Percentiles rank a stretch among this genome's conserved stretches.
Conservation (phyloP, 2,329 filamentous ascomycete genomes). For the Scytalidium lignicola region DNA sequence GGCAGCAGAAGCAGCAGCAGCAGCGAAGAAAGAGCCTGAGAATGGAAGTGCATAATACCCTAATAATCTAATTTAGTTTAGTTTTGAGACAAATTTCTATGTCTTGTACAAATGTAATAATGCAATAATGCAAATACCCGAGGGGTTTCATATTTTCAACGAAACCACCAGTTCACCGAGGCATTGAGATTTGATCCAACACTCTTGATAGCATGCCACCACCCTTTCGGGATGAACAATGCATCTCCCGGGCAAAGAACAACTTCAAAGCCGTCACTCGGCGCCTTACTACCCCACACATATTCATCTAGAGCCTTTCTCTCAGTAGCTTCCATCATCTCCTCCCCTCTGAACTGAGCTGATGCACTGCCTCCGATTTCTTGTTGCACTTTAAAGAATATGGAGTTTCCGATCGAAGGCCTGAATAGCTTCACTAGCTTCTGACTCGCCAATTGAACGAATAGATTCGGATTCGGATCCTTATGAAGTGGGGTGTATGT, state of each 20-base stretch:
- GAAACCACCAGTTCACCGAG: slow-evolving; percentile 70
- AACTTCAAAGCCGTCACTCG: slow-evolving; percentile 28
- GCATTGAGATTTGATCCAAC: slow-evolving; percentile 37
- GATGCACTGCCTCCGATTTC: slow-evolving; percentile 31
- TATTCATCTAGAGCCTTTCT: slow-evolving; percentile 58
- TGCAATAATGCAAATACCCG: no score
- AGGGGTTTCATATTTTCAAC: slow-evolving; percentile 36
- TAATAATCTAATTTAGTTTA: no score
- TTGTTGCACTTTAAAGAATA: slow-evolving; percentile 54
- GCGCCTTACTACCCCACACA: slow-evolving; percentile 55
- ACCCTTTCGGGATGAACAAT: slow-evolving; percentile 74
- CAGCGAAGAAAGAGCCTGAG: neutral
- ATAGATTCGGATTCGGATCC: slow-evolving; percentile 91
- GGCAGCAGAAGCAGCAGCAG: neutral
- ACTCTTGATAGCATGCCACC: slow-evolving; percentile 82
- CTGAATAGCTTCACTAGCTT: slow-evolving; percentile 71
- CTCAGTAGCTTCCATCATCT: slow-evolving; percentile 88
- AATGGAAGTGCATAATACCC: no score
- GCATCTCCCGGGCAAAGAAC: slow-evolving; percentile 60
- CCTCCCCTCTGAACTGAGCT: slow-evolving; percentile 58
- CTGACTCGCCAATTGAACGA: slow-evolving; percentile 70
- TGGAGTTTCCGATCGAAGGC: slow-evolving; percentile 54
- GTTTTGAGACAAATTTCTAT: no score
- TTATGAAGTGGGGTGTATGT: slow-evolving; percentile 88
- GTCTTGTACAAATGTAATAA: no score